These are phyloP conservation scores for Thermomyces lanuginosus DNA, from an alignment of 2,329 filamentous ascomycete genomes.

Conservation along the genomic window DNA sequence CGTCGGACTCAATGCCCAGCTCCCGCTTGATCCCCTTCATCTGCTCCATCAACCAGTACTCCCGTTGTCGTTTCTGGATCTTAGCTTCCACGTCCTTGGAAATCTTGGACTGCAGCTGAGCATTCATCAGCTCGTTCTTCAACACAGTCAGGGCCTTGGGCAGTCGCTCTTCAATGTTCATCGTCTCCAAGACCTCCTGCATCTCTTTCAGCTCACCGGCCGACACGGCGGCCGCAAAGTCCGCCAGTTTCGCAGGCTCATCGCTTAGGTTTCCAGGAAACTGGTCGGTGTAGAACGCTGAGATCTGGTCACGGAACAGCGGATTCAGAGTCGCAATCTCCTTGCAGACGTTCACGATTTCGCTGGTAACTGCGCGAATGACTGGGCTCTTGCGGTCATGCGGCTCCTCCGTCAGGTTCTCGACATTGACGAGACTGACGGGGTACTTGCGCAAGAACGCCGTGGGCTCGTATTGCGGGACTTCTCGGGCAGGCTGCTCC, in stretches of 20 bases:
- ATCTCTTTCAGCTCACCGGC: constrained; percentile 81
- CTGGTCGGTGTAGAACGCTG: constrained; percentile 89
- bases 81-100: constrained; percentile 94
- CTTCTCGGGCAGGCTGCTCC: constrained; percentile 34
- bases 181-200: constrained; percentile 73
- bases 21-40: constrained; percentile 97
- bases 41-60: constrained; percentile 98
- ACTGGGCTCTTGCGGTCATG: constrained; percentile 80
- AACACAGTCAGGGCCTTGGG: constrained; percentile 81
- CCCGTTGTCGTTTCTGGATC: constrained; percentile 90
- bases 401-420: constrained; percentile 77
- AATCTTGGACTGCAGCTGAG: constrained; percentile 90
- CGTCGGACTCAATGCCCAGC: constrained; percentile 89
- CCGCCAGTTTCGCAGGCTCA: constrained; percentile 85
- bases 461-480: constrained; percentile 61
- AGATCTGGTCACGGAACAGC: constrained; percentile 92
- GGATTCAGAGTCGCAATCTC: constrained; percentile 88
- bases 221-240: constrained; percentile 95
- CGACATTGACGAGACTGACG: constrained; percentile 87
- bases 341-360: constrained; percentile 98
- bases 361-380: constrained; percentile 82
- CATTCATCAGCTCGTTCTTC: constrained; percentile 98
- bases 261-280: constrained; percentile 88
- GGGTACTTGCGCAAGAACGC: constrained; percentile 82
- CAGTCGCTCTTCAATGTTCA: constrained; percentile 84